phyloP scores from a whole-genome alignment of 2,329 filamentous ascomycete genomes.

The Leptographium galeiforme region DNA sequence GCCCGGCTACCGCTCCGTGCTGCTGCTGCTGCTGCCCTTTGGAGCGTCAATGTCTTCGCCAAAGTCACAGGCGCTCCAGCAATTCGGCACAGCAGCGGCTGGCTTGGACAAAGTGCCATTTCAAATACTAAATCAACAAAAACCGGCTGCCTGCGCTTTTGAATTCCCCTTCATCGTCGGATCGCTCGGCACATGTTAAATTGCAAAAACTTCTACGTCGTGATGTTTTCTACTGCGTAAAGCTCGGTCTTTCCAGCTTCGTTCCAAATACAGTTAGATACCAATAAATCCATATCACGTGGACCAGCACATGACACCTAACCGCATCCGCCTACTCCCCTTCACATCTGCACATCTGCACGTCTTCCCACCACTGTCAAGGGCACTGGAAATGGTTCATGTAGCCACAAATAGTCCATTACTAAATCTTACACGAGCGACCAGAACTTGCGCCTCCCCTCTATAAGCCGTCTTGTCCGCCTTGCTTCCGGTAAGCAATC shows the following conservation, averaged over 20 bases:
- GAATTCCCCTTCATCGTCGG: background rate
- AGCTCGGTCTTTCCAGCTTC: constrained; percentile 4
- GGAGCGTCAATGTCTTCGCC: background rate
- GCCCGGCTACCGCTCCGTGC: background rate
- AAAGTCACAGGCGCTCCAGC: background rate
- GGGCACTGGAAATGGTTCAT: background rate
- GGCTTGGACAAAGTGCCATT: background rate
- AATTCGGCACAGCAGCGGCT: background rate
- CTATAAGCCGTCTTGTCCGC: background rate
- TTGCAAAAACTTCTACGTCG: background rate
- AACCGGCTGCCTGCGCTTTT: background rate
- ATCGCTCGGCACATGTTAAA: background rate
- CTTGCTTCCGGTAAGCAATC: background rate
- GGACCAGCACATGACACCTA: background rate
- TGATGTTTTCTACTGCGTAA: constrained; percentile 9
- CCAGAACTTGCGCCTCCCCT: constrained; percentile 2
- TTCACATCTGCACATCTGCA: no score
- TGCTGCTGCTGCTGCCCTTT: background rate
- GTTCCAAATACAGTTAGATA: background rate
- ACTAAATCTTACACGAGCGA: constrained; percentile 5
- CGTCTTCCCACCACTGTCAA: no score
- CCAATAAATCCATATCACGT: background rate
- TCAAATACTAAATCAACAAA: background rate
- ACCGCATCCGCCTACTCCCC: no score
- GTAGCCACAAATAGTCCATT: constrained; percentile 2